Base-by-base conservation (phyloP, 345 rosid species). In the Brassica nigra region DNA sequence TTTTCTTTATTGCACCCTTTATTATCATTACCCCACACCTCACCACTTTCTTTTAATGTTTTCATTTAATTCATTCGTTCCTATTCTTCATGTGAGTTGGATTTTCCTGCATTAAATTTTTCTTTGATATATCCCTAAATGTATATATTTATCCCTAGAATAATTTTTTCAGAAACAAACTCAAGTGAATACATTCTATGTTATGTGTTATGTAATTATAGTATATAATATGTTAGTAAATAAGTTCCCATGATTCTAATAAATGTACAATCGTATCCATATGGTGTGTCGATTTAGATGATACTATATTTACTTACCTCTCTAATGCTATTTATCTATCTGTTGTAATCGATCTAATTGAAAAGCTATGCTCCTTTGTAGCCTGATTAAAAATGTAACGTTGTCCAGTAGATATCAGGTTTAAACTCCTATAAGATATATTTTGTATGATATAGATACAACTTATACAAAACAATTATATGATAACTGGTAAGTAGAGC, bases 21-120 rank as follows among this genome's bases (percentile, higher is more conserved):
- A 59, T 27, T 71, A 58, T 61, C 44, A 16, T 8, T 78, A 66
- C 54, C 82, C 74, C 10, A 73, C 74, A 58, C 72, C 77, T 39
- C 70, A 42, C 72, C 77, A 14, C 63, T 73, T 73, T 73, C 68
- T 73, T 8, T 72, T 58, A 78, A 66, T 73, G 62, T 72, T 78
- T 30, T 42, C 77, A 66, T 73, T 79, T 59, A 72, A 8, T 66
- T 72, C 16, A 37, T 42, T 72, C 64, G 1, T 76, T 76, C 37
- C 71, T 69, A 49, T 66, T 67, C 62, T 78, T 73, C 82, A 68
- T 58, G 63, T 47, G 73, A 73, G 49, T 78, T 44, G 1, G 15
- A 73, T 42, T 66, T 73, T 27, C 31, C 66, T 8, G 15, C 49
- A 78, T 52, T 71, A 4, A 62, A 6, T 71, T 30, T 34, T 49